These are phyloP conservation scores for Porogramme epimiltina DNA, from an alignment of 1,284 basidiomycete genomes.

Conservation along the genomic window DNA sequence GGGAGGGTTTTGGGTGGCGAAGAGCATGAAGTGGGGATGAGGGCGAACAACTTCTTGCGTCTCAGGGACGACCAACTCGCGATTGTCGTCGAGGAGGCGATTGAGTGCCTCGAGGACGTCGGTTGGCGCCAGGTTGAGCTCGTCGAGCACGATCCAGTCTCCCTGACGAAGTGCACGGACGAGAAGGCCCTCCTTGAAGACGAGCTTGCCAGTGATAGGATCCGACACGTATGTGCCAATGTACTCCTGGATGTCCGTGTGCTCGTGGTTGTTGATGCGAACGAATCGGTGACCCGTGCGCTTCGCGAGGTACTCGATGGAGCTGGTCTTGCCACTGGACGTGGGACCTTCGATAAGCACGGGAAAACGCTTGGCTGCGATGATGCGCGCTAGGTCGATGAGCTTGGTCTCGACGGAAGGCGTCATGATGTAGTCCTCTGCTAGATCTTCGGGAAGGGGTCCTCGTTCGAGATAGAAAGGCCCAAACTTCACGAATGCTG, in stretches of 20 bases:
- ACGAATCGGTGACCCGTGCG: slow-evolving; percentile 96
- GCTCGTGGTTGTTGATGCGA: slow-evolving; percentile 99
- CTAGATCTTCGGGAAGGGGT: slow-evolving; percentile 59
- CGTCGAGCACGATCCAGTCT: slow-evolving; percentile 98
- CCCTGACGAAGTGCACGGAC: slow-evolving; percentile 92
- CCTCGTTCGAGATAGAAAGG: slow-evolving; percentile 91
- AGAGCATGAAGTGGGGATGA: slow-evolving; percentile 97
- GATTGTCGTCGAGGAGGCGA: slow-evolving; percentile 95
- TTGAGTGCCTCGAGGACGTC: slow-evolving; percentile 98
- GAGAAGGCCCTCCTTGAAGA: slow-evolving; percentile 93
- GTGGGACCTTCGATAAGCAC: slow-evolving; percentile 98
- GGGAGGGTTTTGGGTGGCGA: slow-evolving; percentile 98
- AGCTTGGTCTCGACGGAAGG: slow-evolving; percentile 97
- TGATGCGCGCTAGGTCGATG: slow-evolving; percentile 89
- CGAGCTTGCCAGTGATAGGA: slow-evolving; percentile 86
- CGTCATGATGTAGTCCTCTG: slow-evolving; percentile 90
- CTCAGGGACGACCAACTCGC: slow-evolving; percentile 95
- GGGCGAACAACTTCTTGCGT: slow-evolving; percentile 95
- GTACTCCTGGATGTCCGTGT: slow-evolving; percentile 99
- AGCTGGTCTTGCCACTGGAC: slow-evolving; percentile 96
- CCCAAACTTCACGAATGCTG: slow-evolving; percentile 83
- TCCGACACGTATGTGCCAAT: slow-evolving; percentile 97
- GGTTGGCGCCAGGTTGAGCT: slow-evolving; percentile 96
- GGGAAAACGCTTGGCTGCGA: slow-evolving; percentile 88
- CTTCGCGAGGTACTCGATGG: slow-evolving; percentile 93